Base-by-base conservation (phyloP, 257 asterid genomes). In the Penstemon davidsonii region DNA sequence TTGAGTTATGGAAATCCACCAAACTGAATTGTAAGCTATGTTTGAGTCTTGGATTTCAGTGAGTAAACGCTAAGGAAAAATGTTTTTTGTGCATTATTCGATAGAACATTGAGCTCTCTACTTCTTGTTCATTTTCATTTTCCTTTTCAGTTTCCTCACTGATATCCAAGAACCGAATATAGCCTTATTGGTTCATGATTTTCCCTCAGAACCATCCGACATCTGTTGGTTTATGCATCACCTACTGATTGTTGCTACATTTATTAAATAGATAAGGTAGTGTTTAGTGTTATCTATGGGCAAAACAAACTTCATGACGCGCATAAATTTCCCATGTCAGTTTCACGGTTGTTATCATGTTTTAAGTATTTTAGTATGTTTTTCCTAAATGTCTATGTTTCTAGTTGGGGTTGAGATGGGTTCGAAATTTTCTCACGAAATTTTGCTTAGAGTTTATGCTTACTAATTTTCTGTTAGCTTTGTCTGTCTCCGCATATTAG, bases 401-500 rank as follows among this genome's bases (percentile, higher is more conserved):
- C 42, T 19, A 43, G 56, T 67, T 56, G 54, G 73, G 43, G 18
- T 50, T 25, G 11, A 58, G 46, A 59, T 25, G 33, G 33, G 2
- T 25, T 25, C 2, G 0, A 25, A 25, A 55, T 18, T 40, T 57
- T 57, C 44, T 5, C 6, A 18, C 39, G 38, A 47, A 53, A 11
- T 63, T 60, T 13, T 36, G 57, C 18, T 18, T 55, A 19, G 9
- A 18, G 62, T n/a, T 37, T 5, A 41, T 11, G 25, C 45, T 38
- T 55, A 65, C 38, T 46, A 62, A 37, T 6, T 43, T 69, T 25
- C 51, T 52, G 3, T 9, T 25, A 55, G 13, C 45, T 46, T 42
- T 45, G 43, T 41, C 64, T 19, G 54, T 62, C 13, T 64, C 60
- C 60, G 60, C 33, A 56, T 51, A 41, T 60, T 73, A 36, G 38